These are phyloP conservation scores for Xerocomellus dryophilus DNA, from an alignment of 768 basidiomycete genomes.

Conservation along the genomic window DNA sequence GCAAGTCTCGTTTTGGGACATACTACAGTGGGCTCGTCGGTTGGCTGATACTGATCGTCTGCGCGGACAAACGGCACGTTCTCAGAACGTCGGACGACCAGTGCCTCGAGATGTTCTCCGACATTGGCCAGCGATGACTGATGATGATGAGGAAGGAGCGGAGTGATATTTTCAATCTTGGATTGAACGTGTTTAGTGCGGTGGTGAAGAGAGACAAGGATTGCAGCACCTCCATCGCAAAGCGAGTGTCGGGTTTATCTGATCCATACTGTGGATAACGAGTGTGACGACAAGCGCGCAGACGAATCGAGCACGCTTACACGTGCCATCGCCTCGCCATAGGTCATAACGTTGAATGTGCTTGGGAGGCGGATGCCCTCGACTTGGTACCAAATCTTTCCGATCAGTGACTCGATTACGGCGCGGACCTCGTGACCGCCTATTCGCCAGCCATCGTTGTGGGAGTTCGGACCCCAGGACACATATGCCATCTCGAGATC, in stretches of 20 bases:
- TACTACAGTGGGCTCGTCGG: slow-evolving; percentile 28
- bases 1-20: slow-evolving; percentile 5
- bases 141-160: slow-evolving; percentile 28
- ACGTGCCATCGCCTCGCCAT: slow-evolving; percentile 84
- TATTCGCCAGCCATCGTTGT: slow-evolving; percentile 65
- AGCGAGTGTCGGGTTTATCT: slow-evolving; percentile 92
- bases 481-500: slow-evolving; percentile 97
- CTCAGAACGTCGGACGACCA: slow-evolving; percentile 33
- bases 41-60: slow-evolving; percentile 12
- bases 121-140: slow-evolving; percentile 23
- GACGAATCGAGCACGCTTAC: slow-evolving; percentile 42
- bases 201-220: background rate
- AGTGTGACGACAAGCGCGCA: slow-evolving; percentile 14
- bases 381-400: slow-evolving; percentile 69
- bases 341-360: slow-evolving; percentile 80
- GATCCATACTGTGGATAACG: slow-evolving; percentile 70
- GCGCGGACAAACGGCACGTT: slow-evolving; percentile 29
- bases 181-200: slow-evolving; percentile 11
- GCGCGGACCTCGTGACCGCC: slow-evolving; percentile 81
- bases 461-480: slow-evolving; percentile 57
- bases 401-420: slow-evolving; percentile 72
- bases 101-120: slow-evolving; percentile 31
- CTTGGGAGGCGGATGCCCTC: slow-evolving; percentile 60
- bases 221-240: slow-evolving; percentile 73
- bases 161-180: slow-evolving; percentile 36